Evolutionary conservation across 2,329 filamentous ascomycete genomes (phyloP).

Genomic region (Pseudocercospora ulei): DNA sequence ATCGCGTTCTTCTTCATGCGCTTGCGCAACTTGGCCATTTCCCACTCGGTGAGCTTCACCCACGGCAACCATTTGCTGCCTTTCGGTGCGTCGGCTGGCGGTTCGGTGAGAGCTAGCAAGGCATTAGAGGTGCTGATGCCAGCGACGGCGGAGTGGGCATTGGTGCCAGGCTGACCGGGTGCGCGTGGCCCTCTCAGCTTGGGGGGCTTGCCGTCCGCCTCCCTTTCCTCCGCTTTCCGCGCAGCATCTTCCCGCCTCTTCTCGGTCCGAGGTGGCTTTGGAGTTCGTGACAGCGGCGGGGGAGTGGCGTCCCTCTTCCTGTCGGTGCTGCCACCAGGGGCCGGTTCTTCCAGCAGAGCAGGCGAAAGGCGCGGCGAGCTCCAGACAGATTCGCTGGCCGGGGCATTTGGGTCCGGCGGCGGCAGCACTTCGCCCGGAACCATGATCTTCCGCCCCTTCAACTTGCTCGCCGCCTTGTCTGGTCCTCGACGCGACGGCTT

Average conservation of each 20-base stretch:
- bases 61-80: conserved; percentile 55
- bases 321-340: conserved; percentile 18
- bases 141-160: conserved; percentile 46
- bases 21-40: conserved; percentile 64
- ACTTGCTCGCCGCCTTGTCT: conserved; percentile 32
- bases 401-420: conserved; percentile 38
- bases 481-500: conserved; percentile 24
- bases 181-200: conserved; percentile 38
- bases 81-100: conserved; percentile 50
- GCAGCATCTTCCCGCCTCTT: conserved; percentile 31
- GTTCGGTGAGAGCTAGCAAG: conserved; percentile 49
- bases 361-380: conserved; percentile 33
- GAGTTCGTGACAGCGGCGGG: conserved; percentile 31
- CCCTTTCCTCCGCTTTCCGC: conserved; percentile 23
- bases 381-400: conserved; percentile 35
- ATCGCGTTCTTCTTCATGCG: conserved; percentile 87
- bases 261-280: conserved; percentile 34
- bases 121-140: conserved; percentile 55
- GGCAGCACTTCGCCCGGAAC: conserved; percentile 40
- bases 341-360: conserved; percentile 27
- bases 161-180: conserved; percentile 44
- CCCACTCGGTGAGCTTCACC: conserved; percentile 56
- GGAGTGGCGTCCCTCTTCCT: conserved; percentile 21
- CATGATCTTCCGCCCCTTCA: conserved; percentile 35
- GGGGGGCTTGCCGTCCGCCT: conserved; percentile 35